Base-by-base conservation (phyloP, 441 rosid species). In the Daphne laureola region DNA sequence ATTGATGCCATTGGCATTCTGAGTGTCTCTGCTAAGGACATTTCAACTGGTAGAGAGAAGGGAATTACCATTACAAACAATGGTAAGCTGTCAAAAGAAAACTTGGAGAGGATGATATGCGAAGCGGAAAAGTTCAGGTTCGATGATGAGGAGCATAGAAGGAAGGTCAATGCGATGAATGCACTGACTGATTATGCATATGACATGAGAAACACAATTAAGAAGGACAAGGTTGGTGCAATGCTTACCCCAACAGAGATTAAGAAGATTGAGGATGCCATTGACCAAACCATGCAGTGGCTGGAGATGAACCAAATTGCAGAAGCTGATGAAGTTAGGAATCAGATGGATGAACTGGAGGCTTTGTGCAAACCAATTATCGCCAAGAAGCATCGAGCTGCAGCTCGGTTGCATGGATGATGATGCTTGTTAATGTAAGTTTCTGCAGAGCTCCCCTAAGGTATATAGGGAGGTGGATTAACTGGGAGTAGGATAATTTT, bases 111-210 rank as follows among this genome's bases (percentile, higher is more conserved):
- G 61, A 76, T 76, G 79, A 79, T 75, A 3, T 72, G 71, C 49
- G 81, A 79, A 53, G 81, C 79, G 0, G 79, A 79, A 72, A 76
- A 66, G 62, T 73, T 73, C 66, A 75, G 75, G 70, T n/a, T 74
- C 0, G 81, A 75, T 21, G 81, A 78, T 0, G 81, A 78, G 66
- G 78, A 73, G 41, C 80, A 75, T 64, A 75, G 73, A 64, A 78
- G 75, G 72, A 78, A 76, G 77, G 71, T 78, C 4, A 74, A 77
- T 21, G 73, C 79, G 18, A 74, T 71, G 73, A 77, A 73, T 13
- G 63, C 82, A 0, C 43, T 77, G 81, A 77, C 62, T 70, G 70
- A 8, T 73, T 73, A 70, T 4, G 57, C 78, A 14, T 77, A 77
- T 67, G 73, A 74, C 65, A 78, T 78, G 82, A 74, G 77, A 57